These are phyloP conservation scores for Xylariaceae sp. DNA, from an alignment of 2,329 filamentous ascomycete genomes.

Conservation along the genomic window DNA sequence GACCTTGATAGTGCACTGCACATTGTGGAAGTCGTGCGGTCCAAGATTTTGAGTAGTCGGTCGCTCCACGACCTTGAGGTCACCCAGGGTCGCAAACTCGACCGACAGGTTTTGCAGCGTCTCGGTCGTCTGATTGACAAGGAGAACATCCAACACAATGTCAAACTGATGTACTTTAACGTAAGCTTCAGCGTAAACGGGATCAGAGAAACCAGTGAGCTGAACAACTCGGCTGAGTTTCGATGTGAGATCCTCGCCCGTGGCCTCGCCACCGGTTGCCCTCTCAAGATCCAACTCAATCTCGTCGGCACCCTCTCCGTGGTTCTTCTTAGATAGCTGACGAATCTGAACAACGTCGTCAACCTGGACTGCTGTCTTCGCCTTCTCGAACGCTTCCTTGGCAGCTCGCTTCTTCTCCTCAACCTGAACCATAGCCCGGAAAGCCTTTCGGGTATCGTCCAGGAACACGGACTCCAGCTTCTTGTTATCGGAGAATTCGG, in stretches of 20 bases:
- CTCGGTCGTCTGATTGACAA: slow-evolving; percentile 96
- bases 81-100: slow-evolving; percentile 95
- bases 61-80: slow-evolving; percentile 95
- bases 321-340: slow-evolving; percentile 88
- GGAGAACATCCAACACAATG: slow-evolving; percentile 89
- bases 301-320: slow-evolving; percentile 73
- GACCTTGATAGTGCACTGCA: slow-evolving; percentile 98
- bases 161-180: slow-evolving; percentile 99
- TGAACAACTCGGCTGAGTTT: slow-evolving; percentile 96
- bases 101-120: slow-evolving; percentile 96
- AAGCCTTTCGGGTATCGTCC: slow-evolving; percentile 90
- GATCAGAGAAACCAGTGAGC: slow-evolving; percentile 94
- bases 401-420: slow-evolving; percentile 98
- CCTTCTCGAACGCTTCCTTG: slow-evolving; percentile 86
- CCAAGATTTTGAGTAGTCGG: slow-evolving; percentile 94
- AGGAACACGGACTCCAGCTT: slow-evolving; percentile 89
- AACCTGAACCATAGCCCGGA: slow-evolving; percentile 92
- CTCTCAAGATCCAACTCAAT: slow-evolving; percentile 87
- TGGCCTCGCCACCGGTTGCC: slow-evolving; percentile 84
- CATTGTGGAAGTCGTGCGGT: slow-evolving; percentile 94
- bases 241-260: slow-evolving; percentile 78
- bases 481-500: slow-evolving; percentile 84
- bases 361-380: slow-evolving; percentile 89
- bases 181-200: slow-evolving; percentile 98
- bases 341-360: slow-evolving; percentile 92